phyloP scores from a whole-genome alignment of 768 basidiomycete genomes.

The Leccinum truebloodii region DNA sequence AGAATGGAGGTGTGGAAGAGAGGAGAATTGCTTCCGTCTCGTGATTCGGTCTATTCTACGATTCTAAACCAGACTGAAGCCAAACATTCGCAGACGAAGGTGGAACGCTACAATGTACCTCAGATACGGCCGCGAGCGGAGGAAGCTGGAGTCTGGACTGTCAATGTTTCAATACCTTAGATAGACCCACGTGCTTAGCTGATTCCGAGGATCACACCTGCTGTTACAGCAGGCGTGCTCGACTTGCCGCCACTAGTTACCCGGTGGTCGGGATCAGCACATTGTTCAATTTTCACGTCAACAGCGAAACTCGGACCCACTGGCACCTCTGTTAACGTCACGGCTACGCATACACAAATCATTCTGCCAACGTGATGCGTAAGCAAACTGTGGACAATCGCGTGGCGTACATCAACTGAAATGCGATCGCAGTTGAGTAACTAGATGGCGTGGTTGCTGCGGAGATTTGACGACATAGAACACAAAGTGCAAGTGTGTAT shows the following conservation, averaged over 20 bases:
- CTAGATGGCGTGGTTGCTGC: not conserved
- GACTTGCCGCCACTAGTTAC: not conserved
- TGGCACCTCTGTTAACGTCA: not conserved
- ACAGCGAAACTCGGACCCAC: not conserved
- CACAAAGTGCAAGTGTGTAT: not conserved
- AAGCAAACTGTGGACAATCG: not conserved
- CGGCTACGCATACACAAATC: not conserved
- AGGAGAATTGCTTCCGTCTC: not conserved
- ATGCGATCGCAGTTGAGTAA: not conserved
- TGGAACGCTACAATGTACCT: not conserved
- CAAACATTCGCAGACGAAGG: conserved; percentile 1
- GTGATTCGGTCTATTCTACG: not conserved
- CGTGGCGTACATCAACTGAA: not conserved
- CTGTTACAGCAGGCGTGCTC: conserved; percentile 6
- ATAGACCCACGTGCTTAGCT: not conserved
- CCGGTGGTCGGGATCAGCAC: not conserved
- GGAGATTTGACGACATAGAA: not conserved
- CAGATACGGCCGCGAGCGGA: not conserved
- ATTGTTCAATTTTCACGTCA: not conserved
- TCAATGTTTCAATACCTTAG: not conserved
- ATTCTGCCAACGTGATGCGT: not conserved
- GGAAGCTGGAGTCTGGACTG: not conserved
- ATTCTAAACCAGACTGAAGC: conserved; percentile 20
- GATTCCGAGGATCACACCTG: not conserved
- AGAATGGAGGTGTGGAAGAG: not conserved